phyloP scores from a whole-genome alignment of 1,139 yeast species.

The Schwanniomyces etchellsii region DNA sequence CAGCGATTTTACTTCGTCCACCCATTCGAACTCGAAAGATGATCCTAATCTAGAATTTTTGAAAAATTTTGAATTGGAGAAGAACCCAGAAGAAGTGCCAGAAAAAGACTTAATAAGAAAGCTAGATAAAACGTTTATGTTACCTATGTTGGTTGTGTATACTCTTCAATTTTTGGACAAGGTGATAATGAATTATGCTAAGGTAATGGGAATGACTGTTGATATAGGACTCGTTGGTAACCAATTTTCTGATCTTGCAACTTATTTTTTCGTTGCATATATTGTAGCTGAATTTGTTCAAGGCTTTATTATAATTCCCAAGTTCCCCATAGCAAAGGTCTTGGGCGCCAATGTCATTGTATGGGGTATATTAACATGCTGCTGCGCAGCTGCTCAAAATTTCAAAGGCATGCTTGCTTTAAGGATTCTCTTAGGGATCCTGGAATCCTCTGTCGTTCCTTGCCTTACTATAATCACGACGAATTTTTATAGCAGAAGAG shows the following conservation, averaged over 20 bases:
- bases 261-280: constrained; percentile 52
- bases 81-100: constrained; percentile 8
- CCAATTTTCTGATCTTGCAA: constrained; percentile 53
- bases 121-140: constrained; percentile 8
- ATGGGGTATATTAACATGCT: constrained; percentile 26
- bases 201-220: constrained; percentile 51
- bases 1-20: too few species aligned
- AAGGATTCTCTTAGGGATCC: constrained; percentile 26
- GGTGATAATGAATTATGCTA: constrained; percentile 50
- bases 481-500: constrained; percentile 22
- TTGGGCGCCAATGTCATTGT: constrained; percentile 17
- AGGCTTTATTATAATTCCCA: constrained; percentile 29
- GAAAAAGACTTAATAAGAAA: constrained; percentile 4
- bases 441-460: constrained; percentile 35
- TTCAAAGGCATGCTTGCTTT: constrained; percentile 26
- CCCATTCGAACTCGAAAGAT: too few species aligned
- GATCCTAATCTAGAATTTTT: constrained; percentile 7
- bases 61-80: constrained; percentile 7
- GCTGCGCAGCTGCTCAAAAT: constrained; percentile 22
- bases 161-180: constrained; percentile 66
- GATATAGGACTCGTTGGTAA: constrained; percentile 35
- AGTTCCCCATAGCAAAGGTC: constrained; percentile 25
- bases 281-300: constrained; percentile 39
- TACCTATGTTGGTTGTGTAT: constrained; percentile 26
- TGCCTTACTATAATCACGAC: constrained; percentile 27